Conservation (phyloP, 306 rosid species). For the Dalbergia oliveri region DNA sequence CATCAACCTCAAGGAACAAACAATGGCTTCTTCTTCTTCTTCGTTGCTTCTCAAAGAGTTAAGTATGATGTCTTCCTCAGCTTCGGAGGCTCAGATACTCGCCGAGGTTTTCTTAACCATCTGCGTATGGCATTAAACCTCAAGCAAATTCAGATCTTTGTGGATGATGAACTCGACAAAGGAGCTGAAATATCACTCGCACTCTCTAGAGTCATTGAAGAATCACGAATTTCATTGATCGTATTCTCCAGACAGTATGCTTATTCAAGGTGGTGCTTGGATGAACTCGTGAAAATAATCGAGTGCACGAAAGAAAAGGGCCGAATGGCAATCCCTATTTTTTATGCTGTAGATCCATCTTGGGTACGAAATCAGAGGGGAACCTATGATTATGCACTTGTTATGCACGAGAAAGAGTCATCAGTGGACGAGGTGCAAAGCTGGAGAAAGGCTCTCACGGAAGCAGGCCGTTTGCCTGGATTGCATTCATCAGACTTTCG, state of each 20-base stretch:
- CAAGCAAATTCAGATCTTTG: neutral
- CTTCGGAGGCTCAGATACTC: neutral
- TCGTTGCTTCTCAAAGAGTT: too few species aligned
- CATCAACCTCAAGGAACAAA: too few species aligned
- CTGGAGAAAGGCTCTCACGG: neutral
- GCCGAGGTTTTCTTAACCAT: neutral
- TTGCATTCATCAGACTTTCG: neutral
- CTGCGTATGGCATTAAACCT: neutral
- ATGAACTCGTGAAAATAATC: neutral
- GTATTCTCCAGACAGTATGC: neutral
- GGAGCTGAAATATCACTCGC: neutral
- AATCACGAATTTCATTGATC: neutral
- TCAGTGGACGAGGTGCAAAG: neutral
- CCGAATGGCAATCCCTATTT: neutral
- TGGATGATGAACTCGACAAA: neutral
- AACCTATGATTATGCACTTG: neutral
- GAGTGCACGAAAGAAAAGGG: neutral
- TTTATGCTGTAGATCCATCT: neutral
- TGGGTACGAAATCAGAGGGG: neutral
- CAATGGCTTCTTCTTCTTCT: too few species aligned
- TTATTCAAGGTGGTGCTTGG: neutral
- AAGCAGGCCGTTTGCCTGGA: neutral
- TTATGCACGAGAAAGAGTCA: neutral
- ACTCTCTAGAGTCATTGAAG: neutral
- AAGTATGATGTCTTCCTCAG: neutral